Percentiles rank a stretch among this genome's conserved stretches.
Conservation (phyloP, 2,329 filamentous ascomycete genomes). For the Falciphora oryzae region DNA sequence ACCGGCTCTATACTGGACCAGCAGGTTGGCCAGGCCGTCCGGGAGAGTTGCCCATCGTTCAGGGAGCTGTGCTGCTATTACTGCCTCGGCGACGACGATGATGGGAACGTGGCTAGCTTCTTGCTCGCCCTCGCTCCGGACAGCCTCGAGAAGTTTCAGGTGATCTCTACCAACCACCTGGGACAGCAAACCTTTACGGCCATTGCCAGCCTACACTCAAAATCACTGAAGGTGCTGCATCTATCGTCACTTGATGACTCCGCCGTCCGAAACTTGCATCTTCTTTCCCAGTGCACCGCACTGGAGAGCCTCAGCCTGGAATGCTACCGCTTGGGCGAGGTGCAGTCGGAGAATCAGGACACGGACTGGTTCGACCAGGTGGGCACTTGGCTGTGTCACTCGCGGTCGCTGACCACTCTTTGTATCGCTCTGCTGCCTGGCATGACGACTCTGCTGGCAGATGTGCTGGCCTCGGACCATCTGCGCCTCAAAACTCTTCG, state of each 20-base stretch:
- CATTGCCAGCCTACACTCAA: slow-evolving; percentile 34
- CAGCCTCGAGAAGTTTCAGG: slow-evolving; percentile 51
- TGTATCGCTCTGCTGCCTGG: slow-evolving; percentile 44
- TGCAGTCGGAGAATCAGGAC: slow-evolving; percentile 14
- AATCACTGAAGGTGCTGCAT: slow-evolving; percentile 27
- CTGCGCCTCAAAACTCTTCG: slow-evolving; percentile 42
- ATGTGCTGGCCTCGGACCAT: slow-evolving; percentile 34
- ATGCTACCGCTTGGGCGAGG: slow-evolving; percentile 13
- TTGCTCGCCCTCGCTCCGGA: slow-evolving; percentile 49
- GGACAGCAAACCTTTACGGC: slow-evolving; percentile 50
- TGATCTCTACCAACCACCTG: slow-evolving; percentile 50
- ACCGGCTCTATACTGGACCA: slow-evolving; percentile 54
- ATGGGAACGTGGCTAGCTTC: slow-evolving; percentile 53
- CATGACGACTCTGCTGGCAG: slow-evolving; percentile 45
- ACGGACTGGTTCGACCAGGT: slow-evolving; percentile 23
- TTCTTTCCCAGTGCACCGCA: slow-evolving; percentile 26
- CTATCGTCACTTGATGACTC: slow-evolving; percentile 25
- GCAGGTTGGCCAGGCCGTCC: slow-evolving; percentile 47
- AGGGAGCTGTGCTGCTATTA: slow-evolving; percentile 52
- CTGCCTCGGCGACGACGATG: slow-evolving; percentile 39
- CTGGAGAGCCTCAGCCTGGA: slow-evolving; percentile 30
- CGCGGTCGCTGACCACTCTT: slow-evolving; percentile 43
- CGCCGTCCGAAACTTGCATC: slow-evolving; percentile 24
- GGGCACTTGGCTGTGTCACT: slow-evolving; percentile 27
- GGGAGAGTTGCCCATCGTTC: slow-evolving; percentile 54